Conservation (phyloP, 768 basidiomycete species). For the Rhodotorula babjevae region DNA sequence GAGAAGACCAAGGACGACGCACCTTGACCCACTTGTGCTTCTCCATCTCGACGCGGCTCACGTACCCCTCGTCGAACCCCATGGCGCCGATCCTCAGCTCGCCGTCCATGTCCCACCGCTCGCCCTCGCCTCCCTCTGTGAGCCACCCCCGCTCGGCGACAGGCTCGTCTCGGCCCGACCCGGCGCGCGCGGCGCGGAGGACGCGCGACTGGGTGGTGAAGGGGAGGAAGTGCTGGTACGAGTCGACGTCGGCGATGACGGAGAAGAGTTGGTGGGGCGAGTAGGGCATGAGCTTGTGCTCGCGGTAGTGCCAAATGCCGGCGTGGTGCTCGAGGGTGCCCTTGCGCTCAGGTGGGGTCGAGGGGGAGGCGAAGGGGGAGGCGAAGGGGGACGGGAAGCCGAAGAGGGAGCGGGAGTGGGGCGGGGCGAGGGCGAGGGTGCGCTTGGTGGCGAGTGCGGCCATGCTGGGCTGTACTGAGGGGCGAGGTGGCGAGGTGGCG, state of each 20-base stretch:
- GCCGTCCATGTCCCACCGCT: conserved; percentile 56
- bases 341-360: conserved; percentile 5
- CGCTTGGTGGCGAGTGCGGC: background rate
- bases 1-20: conserved; percentile 42
- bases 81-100: conserved; percentile 86
- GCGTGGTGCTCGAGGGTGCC: conserved; percentile 43
- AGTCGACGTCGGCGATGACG: conserved; percentile 78
- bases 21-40: conserved; percentile 78
- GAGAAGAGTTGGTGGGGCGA: conserved; percentile 70
- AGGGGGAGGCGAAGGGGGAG: conserved; percentile 2
- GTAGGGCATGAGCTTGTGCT: conserved; percentile 82
- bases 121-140: conserved; percentile 37
- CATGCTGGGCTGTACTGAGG: background rate
- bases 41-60: conserved; percentile 72
- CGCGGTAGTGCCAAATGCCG: conserved; percentile 65
- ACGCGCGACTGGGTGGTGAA: conserved; percentile 75
- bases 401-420: conserved; percentile 16
- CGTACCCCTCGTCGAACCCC: conserved; percentile 77
- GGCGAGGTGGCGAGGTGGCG: background rate
- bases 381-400: conserved; percentile 22
- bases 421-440: background rate
- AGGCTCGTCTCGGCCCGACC: background rate
- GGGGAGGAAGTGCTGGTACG: conserved; percentile 81
- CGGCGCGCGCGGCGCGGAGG: conserved; percentile 45
- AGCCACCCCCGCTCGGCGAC: conserved; percentile 37